phyloP scores from a whole-genome alignment of 345 rosid genomes.

The Adansonia digitata region DNA sequence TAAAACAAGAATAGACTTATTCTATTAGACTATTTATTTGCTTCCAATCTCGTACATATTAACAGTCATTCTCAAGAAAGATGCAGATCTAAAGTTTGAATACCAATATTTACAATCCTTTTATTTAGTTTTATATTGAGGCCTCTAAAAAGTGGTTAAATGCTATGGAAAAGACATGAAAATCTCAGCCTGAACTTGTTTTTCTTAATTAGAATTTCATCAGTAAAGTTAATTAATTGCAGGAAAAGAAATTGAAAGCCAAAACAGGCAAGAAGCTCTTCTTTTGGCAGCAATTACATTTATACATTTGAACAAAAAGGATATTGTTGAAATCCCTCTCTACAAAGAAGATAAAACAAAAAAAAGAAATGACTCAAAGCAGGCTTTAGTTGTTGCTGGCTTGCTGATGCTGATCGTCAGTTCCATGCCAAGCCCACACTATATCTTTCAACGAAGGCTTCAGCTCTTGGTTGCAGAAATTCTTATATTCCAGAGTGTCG shows the following conservation, averaged over 20 bases:
- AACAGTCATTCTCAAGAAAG: no score
- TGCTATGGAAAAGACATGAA: no score
- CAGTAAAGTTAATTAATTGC: neutral
- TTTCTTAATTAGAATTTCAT: neutral
- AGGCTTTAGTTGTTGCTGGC: neutral
- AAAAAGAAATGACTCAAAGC: no score
- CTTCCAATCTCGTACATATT: no score
- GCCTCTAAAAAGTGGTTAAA: no score
- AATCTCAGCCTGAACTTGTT: neutral
- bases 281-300: neutral
- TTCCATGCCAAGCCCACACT: conserved; percentile 85
- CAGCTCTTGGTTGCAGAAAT: conserved; percentile 56
- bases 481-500: conserved; percentile 68
- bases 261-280: neutral
- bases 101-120: no score
- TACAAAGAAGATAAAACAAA: no score
- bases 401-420: no score
- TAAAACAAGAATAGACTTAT: neutral
- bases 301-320: no score
- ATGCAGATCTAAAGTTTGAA: no score
- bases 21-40: no score
- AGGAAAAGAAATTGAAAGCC: neutral
- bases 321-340: no score
- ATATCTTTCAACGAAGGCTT: conserved; percentile 80
- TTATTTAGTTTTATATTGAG: neutral